A percentile compares a stretch with the other conserved stretches of the same genome.
phyloP scores from a whole-genome alignment of 2,329 filamentous ascomycete species.

The Graphilbum ipis-grandicollis region DNA sequence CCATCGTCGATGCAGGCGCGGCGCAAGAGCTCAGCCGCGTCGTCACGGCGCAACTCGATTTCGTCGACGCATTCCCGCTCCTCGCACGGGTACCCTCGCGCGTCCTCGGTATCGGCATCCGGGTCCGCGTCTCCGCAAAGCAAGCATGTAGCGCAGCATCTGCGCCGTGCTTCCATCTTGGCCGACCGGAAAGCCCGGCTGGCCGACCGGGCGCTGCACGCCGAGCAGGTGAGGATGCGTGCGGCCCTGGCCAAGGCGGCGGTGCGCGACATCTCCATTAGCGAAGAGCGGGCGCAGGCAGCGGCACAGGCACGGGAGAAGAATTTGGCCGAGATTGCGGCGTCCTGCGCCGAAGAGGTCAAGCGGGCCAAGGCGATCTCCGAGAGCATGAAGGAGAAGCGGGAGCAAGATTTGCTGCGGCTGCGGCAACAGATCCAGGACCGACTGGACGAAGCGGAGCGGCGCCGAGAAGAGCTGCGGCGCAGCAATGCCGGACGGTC shows the following conservation, averaged over 20 bases:
- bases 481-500: conserved; percentile 30
- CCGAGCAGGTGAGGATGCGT: conserved; percentile 63
- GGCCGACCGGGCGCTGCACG: conserved; percentile 65
- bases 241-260: conserved; percentile 59
- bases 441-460: conserved; percentile 60
- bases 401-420: conserved; percentile 54
- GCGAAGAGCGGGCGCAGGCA: conserved; percentile 60
- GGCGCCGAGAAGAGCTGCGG: conserved; percentile 47
- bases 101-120: no score
- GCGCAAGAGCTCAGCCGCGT: conserved; percentile 59
- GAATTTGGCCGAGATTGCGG: conserved; percentile 66
- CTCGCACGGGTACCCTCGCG: conserved; percentile 38
- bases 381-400: conserved; percentile 64
- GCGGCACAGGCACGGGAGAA: conserved; percentile 64
- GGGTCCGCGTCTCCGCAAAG: no score
- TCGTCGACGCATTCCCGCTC: conserved; percentile 59
- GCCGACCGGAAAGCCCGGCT: conserved; percentile 66
- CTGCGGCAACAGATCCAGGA: conserved; percentile 63
- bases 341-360: conserved; percentile 68
- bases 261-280: conserved; percentile 43
- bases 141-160: conserved; percentile 61
- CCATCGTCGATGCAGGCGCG: conserved; percentile 36
- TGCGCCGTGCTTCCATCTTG: conserved; percentile 64
- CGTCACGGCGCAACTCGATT: conserved; percentile 63
- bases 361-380: conserved; percentile 69